phyloP scores from a whole-genome alignment of 345 rosid species.

The Bretschneidera sinensis region DNA sequence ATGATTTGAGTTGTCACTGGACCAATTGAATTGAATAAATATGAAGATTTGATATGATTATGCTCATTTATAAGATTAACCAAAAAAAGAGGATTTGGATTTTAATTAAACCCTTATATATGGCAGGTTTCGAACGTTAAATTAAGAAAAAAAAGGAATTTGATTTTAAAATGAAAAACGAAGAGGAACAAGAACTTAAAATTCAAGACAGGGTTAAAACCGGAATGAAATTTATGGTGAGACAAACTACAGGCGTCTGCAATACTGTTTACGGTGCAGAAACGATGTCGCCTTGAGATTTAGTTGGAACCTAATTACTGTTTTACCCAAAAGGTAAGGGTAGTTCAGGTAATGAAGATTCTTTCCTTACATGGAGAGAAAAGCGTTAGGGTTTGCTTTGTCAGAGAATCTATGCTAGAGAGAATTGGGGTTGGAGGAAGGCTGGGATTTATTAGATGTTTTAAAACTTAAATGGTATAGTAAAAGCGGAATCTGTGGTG shows the following conservation, averaged over 20 bases:
- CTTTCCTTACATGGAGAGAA: constrained; percentile 4
- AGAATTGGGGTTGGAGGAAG: not conserved
- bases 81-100: not conserved
- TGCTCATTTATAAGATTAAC: not conserved
- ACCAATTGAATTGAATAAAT: constrained; percentile 8
- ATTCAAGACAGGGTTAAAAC: constrained; percentile 5
- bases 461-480: too few relatives aligned
- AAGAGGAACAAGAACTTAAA: not conserved
- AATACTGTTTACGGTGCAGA: not conserved
- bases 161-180: constrained; percentile 2
- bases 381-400: constrained; percentile 8
- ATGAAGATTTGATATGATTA: not conserved
- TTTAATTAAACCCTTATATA: not conserved
- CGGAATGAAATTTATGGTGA: not conserved
- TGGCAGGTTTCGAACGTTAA: constrained; percentile 7
- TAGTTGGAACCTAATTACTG: not conserved
- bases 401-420: constrained; percentile 15
- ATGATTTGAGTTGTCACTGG: constrained; percentile 2
- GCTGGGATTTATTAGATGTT: too few relatives aligned
- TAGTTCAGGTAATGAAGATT: not conserved
- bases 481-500: not conserved
- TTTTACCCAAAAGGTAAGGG: not conserved
- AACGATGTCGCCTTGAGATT: constrained; percentile 8
- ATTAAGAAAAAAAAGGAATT: not conserved
- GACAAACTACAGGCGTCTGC: not conserved